Percentiles rank a stretch among this genome's conserved stretches.
phyloP scores from a whole-genome alignment of 139 green algal genomes.

The Spirogloea muscicola region DNA sequence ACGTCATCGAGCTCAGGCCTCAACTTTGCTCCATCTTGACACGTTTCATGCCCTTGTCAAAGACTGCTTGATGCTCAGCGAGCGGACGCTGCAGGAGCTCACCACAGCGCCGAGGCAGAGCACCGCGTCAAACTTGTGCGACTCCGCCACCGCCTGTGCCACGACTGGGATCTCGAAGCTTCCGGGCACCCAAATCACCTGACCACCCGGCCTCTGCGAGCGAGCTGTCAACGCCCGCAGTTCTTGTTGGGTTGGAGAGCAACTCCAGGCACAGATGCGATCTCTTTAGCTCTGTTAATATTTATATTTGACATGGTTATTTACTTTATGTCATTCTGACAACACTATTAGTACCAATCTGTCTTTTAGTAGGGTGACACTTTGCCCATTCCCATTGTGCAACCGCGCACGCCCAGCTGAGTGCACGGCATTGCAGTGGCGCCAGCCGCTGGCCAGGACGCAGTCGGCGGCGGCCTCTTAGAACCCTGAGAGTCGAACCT shows the following conservation, averaged over 20 bases:
- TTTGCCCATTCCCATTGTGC: no score
- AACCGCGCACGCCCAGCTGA: no score
- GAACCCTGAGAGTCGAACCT: no score
- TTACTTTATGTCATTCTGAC: background rate
- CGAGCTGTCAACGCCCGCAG: background rate
- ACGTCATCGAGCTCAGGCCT: constrained; percentile 47
- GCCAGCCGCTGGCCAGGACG: no score
- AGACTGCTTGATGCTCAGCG: background rate
- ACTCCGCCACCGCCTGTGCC: constrained; percentile 84
- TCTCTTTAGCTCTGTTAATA: background rate
- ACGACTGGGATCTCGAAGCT: constrained; percentile 93
- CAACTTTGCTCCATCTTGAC: background rate
- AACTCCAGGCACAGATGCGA: background rate
- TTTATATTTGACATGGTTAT: no score
- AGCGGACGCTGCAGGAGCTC: background rate
- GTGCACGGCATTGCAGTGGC: no score
- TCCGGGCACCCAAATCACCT: constrained; percentile 91
- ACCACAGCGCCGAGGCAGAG: constrained; percentile 86
- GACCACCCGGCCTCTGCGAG: background rate
- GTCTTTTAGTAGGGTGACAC: background rate
- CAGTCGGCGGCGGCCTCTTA: no score
- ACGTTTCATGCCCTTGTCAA: background rate
- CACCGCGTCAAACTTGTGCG: constrained; percentile 79
- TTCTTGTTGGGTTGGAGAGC: background rate
- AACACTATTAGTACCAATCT: background rate